Conservation (phyloP, 805 yeast species). For the Candida vaughaniae region DNA sequence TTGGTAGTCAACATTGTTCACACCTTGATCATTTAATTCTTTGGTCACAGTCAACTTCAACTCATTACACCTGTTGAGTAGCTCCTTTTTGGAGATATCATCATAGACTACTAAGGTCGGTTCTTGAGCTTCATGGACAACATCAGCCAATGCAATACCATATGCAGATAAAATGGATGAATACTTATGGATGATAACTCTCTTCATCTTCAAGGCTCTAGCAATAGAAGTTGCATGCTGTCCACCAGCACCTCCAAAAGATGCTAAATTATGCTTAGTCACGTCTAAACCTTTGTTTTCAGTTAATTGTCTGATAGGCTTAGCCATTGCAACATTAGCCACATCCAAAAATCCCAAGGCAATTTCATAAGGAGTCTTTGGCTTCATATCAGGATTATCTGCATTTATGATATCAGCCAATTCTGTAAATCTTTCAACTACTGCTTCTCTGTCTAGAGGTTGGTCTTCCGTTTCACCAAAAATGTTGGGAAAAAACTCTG, state of each 20-base stretch:
- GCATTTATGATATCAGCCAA: slow-evolving; percentile 58
- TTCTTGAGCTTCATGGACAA: slow-evolving; percentile 75
- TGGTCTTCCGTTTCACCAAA: slow-evolving; percentile 80
- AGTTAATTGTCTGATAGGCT: slow-evolving; percentile 81
- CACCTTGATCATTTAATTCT: slow-evolving; percentile 16
- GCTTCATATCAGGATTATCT: slow-evolving; percentile 52
- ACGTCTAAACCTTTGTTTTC: slow-evolving; percentile 79
- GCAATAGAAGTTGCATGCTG: slow-evolving; percentile 85
- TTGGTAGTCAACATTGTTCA: slow-evolving; percentile 10
- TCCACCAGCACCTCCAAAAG: slow-evolving; percentile 95
- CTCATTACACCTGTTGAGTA: slow-evolving; percentile 11
- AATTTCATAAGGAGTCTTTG: slow-evolving; percentile 59
- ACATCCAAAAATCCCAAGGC: slow-evolving; percentile 81
- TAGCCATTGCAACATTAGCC: slow-evolving; percentile 87
- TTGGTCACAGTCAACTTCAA: slow-evolving; percentile 13
- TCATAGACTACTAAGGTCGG: slow-evolving; percentile 55
- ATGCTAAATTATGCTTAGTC: slow-evolving; percentile 66
- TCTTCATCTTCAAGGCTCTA: slow-evolving; percentile 61
- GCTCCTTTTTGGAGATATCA: slow-evolving; percentile 21
- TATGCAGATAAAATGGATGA: slow-evolving; percentile 85
- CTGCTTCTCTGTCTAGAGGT: slow-evolving; percentile 58
- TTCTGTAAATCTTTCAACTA: slow-evolving; percentile 48
- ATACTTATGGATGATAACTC: slow-evolving; percentile 73
- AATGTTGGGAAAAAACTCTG: slow-evolving; percentile 74
- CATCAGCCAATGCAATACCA: slow-evolving; percentile 86